These are phyloP conservation scores for Prunus mongolica DNA, from an alignment of 306 rosid genomes.

Conservation along the genomic window DNA sequence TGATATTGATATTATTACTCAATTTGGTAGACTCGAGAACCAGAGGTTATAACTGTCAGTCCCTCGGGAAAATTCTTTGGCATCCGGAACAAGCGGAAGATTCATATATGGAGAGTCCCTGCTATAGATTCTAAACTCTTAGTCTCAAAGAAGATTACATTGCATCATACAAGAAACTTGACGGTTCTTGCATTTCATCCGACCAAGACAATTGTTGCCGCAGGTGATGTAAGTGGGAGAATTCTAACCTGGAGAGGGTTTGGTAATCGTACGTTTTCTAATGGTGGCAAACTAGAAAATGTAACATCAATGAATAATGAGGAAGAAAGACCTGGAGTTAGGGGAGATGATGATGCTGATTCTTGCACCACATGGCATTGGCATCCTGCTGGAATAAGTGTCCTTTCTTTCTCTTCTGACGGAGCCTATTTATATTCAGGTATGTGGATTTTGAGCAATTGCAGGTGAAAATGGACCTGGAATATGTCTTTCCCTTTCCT, in stretches of 20 bases:
- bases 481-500: not conserved
- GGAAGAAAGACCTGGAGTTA: slow-evolving; percentile 69
- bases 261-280: slow-evolving; percentile 46
- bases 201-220: slow-evolving; percentile 71
- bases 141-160: slow-evolving; percentile 49
- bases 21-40: slow-evolving; percentile 61
- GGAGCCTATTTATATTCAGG: slow-evolving; percentile 92
- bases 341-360: slow-evolving; percentile 80
- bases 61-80: slow-evolving; percentile 71
- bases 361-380: slow-evolving; percentile 90
- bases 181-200: slow-evolving; percentile 76
- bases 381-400: slow-evolving; percentile 67
- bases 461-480: slow-evolving; percentile 10
- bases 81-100: slow-evolving; percentile 58
- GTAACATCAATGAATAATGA: slow-evolving; percentile 27
- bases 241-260: slow-evolving; percentile 78
- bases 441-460: slow-evolving; percentile 11
- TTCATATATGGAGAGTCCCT: slow-evolving; percentile 74
- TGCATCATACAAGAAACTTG: slow-evolving; percentile 78
- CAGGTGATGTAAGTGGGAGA: slow-evolving; percentile 88
- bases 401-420: slow-evolving; percentile 73
- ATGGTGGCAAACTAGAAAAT: slow-evolving; percentile 22
- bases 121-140: slow-evolving; percentile 34
- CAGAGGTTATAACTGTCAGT: slow-evolving; percentile 53
- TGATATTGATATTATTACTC: not conserved